Base-by-base conservation (phyloP, 352 stramenopile species). In the Lagenidium sp. region DNA sequence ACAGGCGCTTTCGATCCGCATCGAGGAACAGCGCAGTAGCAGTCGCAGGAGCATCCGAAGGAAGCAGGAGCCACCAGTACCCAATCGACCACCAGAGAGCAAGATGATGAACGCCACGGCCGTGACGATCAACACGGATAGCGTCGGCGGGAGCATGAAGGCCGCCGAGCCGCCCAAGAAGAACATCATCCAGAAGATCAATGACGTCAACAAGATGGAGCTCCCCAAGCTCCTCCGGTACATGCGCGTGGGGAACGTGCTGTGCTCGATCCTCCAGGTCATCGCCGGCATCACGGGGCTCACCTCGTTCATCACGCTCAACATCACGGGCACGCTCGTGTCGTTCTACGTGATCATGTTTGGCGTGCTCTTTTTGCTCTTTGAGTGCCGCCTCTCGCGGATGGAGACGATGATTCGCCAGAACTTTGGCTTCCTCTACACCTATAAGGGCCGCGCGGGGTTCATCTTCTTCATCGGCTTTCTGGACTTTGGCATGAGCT, bases 391-490 rank as follows among this genome's bases (percentile, higher is more conserved):
- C 34, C 61, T 93, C n/a, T 85, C 69, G 44, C 75, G 75, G 54
- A 93, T 93, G 80, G 80, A 93, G 62, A 63, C 48, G 30, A 68
- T 60, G 38, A 93, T 93, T 50, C 80, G 80, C 50, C 50, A 65
- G 40, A 90, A 93, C 56, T 93, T 93, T 57, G 80, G 80, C 44
- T 93, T 93, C 53, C 47, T 93, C 11, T 93, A 89, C 63, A 83
- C 74, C 60, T 93, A 93, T 68, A 86, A 86, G 47, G 80, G 80
- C 29, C 75, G 80, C 47, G 80, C 80, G 5, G 65, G 63, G 13
- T 93, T 93, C 56, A 93, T 93, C 50, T 93, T 93, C 64, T 93
- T 93, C 55, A 90, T 93, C 53, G 80, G 80, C 41, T 93, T 93
- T 42, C 40, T 93, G 16, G 77, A 90, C 65, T 93, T 93, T 46